phyloP scores from a whole-genome alignment of 2,329 filamentous ascomycete species.

The Ophidiomyces ophidiicola region DNA sequence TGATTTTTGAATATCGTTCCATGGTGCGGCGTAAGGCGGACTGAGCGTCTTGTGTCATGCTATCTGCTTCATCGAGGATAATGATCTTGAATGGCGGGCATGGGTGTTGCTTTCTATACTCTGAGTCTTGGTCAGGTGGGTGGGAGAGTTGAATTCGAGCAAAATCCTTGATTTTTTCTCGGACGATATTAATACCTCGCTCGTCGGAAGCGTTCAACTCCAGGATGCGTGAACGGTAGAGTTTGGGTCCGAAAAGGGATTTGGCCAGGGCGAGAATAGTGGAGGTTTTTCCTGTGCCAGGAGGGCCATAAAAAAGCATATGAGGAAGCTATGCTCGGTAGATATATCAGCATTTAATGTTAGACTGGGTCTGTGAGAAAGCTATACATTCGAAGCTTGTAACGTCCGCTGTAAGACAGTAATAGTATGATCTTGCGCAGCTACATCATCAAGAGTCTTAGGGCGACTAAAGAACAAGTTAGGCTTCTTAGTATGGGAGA shows the following conservation, averaged over 20 bases:
- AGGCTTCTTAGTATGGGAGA: slow-evolving; percentile 9
- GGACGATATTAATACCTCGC: slow-evolving; percentile 90
- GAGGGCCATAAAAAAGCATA: slow-evolving; percentile 98
- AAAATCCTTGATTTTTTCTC: slow-evolving; percentile 97
- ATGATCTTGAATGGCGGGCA: slow-evolving; percentile 99
- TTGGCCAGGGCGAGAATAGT: slow-evolving; percentile 95
- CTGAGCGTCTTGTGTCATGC: slow-evolving; percentile 98
- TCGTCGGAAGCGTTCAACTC: slow-evolving; percentile 99
- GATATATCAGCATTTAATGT: slow-evolving; percentile 12
- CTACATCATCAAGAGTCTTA: slow-evolving; percentile 85
- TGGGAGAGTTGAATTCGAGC: slow-evolving; percentile 88
- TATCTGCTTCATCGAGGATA: slow-evolving; percentile 94
- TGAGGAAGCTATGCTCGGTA: slow-evolving; percentile 59
- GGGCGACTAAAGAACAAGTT: slow-evolving; percentile 55
- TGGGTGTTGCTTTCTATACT: slow-evolving; percentile 58
- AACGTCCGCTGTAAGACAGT: slow-evolving; percentile 83
- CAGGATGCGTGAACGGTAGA: slow-evolving; percentile 87
- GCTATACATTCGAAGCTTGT: slow-evolving; percentile 71
- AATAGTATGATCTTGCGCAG: slow-evolving; percentile 93
- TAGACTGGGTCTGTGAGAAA: not conserved
- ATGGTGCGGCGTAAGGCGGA: slow-evolving; percentile 85
- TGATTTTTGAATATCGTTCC: slow-evolving; percentile 96
- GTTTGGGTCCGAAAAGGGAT: slow-evolving; percentile 89
- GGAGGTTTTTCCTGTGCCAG: slow-evolving; percentile 93
- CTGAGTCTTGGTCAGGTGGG: slow-evolving; percentile 54